phyloP scores from a whole-genome alignment of 1,284 basidiomycete genomes.

The Butyriboletus appendiculatus region DNA sequence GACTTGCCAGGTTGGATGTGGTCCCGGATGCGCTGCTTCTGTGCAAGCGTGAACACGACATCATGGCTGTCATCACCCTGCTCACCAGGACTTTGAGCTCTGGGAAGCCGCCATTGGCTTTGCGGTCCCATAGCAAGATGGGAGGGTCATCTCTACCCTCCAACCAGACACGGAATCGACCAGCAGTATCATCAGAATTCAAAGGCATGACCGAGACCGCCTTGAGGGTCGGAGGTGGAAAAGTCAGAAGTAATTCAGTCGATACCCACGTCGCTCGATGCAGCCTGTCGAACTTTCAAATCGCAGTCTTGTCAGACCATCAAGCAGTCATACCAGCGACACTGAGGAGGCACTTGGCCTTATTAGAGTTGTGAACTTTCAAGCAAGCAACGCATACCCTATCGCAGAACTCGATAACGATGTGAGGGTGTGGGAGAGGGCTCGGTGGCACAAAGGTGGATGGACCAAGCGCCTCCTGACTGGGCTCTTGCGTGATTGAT shows the following conservation, averaged over 20 bases:
- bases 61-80: slow-evolving; percentile 8
- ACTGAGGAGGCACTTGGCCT: slow-evolving; percentile 42
- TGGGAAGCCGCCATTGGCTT: slow-evolving; percentile 88
- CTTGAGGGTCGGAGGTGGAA: slow-evolving; percentile 71
- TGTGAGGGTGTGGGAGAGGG: slow-evolving; percentile 44
- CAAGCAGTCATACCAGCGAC: slow-evolving; percentile 59
- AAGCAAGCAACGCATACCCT: slow-evolving; percentile 51
- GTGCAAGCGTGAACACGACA: slow-evolving; percentile 9
- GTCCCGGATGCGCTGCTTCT: slow-evolving; percentile 90
- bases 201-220: slow-evolving; percentile 74
- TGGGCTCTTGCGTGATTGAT: slow-evolving; percentile 7
- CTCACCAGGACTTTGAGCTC: slow-evolving; percentile 82
- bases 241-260: slow-evolving; percentile 88
- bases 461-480: slow-evolving; percentile 39
- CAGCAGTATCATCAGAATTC: slow-evolving; percentile 80
- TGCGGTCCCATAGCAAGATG: slow-evolving; percentile 73
- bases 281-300: slow-evolving; percentile 50
- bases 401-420: slow-evolving; percentile 85
- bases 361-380: not conserved
- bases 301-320: not conserved
- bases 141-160: slow-evolving; percentile 41
- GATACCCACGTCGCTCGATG: slow-evolving; percentile 88
- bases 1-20: slow-evolving; percentile 74
- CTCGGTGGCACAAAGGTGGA: slow-evolving; percentile 62
- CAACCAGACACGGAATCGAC: slow-evolving; percentile 88